Evolutionary conservation across 2,329 filamentous ascomycete species (phyloP).

Genomic region (Colletotrichum godetiae): DNA sequence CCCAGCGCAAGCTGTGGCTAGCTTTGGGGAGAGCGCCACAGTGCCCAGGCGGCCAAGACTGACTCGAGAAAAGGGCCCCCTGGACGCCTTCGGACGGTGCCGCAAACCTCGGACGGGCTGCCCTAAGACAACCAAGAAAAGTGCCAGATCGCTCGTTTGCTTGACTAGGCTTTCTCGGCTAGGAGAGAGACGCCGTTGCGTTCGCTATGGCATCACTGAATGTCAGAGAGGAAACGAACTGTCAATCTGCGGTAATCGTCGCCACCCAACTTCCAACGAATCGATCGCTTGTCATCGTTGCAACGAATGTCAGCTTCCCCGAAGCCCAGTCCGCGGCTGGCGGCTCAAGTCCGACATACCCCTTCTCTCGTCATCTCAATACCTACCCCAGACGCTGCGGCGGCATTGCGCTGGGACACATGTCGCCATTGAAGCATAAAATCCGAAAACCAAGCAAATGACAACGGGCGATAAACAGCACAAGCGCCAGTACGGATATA

Average conservation of each 20-base stretch:
- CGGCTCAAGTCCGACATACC: slow-evolving; percentile 25
- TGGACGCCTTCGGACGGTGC: slow-evolving; percentile 34
- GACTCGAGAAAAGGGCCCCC: slow-evolving; percentile 32
- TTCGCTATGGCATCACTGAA: slow-evolving; percentile 20
- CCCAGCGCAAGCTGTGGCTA: not conserved
- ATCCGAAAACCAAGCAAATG: not conserved
- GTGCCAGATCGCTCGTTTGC: slow-evolving; percentile 23
- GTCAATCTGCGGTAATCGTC: not conserved
- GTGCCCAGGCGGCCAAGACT: slow-evolving; percentile 15
- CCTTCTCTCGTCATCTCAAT: slow-evolving; percentile 13
- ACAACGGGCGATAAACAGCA: not conserved
- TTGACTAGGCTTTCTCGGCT: slow-evolving; percentile 19
- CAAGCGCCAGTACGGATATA: slow-evolving; percentile 1
- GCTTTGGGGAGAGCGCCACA: not conserved
- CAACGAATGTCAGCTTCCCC: slow-evolving; percentile 14
- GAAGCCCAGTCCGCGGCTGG: not conserved
- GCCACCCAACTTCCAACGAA: slow-evolving; percentile 2
- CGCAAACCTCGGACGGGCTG: slow-evolving; percentile 32
- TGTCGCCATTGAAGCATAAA: slow-evolving; percentile 23
- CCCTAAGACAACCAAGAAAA: slow-evolving; percentile 26
- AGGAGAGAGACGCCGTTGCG: slow-evolving; percentile 19
- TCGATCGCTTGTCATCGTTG: slow-evolving; percentile 7
- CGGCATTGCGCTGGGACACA: slow-evolving; percentile 28
- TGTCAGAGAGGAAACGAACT: not conserved
- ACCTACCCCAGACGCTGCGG: slow-evolving; percentile 31